These are phyloP conservation scores for Alloteropsis semialata DNA, from an alignment of 176 grass and related monocot genomes.

Conservation along the genomic window DNA sequence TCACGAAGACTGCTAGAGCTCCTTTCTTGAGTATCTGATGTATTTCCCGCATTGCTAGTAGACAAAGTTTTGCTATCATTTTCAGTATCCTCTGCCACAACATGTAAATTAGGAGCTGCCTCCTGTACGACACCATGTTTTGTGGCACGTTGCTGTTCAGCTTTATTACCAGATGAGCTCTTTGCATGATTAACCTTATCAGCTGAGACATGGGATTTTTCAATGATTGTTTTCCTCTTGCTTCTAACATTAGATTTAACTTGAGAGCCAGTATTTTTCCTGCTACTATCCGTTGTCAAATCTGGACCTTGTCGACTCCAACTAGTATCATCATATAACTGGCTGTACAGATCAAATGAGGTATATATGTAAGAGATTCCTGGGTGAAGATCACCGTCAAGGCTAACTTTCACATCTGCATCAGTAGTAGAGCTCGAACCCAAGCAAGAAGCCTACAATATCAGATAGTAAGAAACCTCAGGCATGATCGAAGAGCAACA, in stretches of 20 bases:
- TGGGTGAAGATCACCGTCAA: slow-evolving; percentile 34
- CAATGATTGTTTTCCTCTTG: slow-evolving; percentile 50
- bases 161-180: slow-evolving; percentile 32
- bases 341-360: slow-evolving; percentile 73
- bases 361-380: slow-evolving; percentile 52
- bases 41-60: slow-evolving; percentile 43
- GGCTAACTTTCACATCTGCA: slow-evolving; percentile 22
- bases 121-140: slow-evolving; percentile 42
- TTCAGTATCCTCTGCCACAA: slow-evolving; percentile 68
- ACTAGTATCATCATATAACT: slow-evolving; percentile 65
- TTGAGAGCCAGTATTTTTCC: slow-evolving; percentile 46
- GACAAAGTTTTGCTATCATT: slow-evolving; percentile 60
- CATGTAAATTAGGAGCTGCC: slow-evolving; percentile 45
- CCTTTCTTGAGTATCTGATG: slow-evolving; percentile 46
- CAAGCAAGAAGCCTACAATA: slow-evolving; percentile 53
- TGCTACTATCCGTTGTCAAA: slow-evolving; percentile 34
- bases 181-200: slow-evolving; percentile 40
- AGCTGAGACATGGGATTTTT: slow-evolving; percentile 43
- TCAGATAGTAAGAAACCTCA: slow-evolving; percentile 32
- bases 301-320: slow-evolving; percentile 58
- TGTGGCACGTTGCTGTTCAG: slow-evolving; percentile 27
- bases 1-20: slow-evolving; percentile 47
- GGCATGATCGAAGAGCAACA: slow-evolving; percentile 7
- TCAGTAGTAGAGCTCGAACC: slow-evolving; percentile 24
- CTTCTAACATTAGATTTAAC: slow-evolving; percentile 38